Base-by-base conservation (phyloP, 1,284 basidiomycete species). In the Apiotrichum montevideense region DNA sequence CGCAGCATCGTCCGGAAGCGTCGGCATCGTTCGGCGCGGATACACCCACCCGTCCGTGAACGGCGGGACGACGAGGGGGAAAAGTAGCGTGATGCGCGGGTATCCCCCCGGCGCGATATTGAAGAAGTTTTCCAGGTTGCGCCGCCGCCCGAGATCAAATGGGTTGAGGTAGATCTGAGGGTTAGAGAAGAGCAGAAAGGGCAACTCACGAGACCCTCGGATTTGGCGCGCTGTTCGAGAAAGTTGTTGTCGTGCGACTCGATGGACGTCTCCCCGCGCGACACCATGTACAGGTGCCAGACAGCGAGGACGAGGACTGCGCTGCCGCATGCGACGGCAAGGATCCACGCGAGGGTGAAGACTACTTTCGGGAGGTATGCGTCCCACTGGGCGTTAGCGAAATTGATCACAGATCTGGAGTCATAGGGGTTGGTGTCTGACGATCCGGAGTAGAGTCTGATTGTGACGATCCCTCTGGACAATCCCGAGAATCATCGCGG, bases 191-290 rank as follows among this genome's bases (percentile, higher is more conserved):
- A n/a, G 6, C 4, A 10, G 34, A 3, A 9, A 32, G n/a, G 32
- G 39, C 54, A n/a, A 74, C 81, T 45, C 57, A 87, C 87, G 77
- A 90, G 83, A 41, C 85, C 86, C 40, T 90, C 80, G 13, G 79
- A 77, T 62, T 83, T 82, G 0, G 92, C 91, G 39, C 84, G 76
- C 59, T 80, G 82, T 1, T 83, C 79, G 68, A 97, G 95, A 45
- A 87, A 81, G 8, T 84, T 84, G 70, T 94, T 85, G 69, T 98
- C 95, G 65, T 92, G 89, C 3, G 81, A 81, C 76, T 98, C 96
- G 13, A 98, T 94, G 0, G 87, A 85, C 0, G 93, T 98, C 73
- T 97, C 93, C 0, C 86, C 92, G n/a, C 79, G 75, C 0, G 82
- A 75, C 7, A 96, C 77, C 59, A 87, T 81, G 78, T 84, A 86